phyloP scores from a whole-genome alignment of 2,329 filamentous ascomycete species.

The Tolypocladium inflatum region DNA sequence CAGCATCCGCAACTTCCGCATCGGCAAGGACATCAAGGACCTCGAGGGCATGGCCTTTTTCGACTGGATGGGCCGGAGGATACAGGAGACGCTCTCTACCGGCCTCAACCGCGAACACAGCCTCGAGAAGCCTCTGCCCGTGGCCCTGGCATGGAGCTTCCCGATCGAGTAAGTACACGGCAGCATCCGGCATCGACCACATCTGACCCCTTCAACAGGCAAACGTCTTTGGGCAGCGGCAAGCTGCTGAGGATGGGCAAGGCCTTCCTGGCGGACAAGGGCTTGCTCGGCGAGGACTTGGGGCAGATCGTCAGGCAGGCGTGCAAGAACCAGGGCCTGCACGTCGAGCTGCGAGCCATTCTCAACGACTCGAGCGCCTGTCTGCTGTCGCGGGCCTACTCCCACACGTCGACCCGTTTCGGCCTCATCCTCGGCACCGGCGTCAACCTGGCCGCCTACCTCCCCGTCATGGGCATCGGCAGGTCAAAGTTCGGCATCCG shows the following conservation, averaged over 20 bases:
- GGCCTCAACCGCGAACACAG: slow-evolving; percentile 27
- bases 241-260: slow-evolving; percentile 56
- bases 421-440: slow-evolving; percentile 59
- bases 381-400: slow-evolving; percentile 54
- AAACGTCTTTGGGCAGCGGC: slow-evolving; percentile 53
- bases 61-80: slow-evolving; percentile 56
- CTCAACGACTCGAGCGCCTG: slow-evolving; percentile 61
- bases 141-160: slow-evolving; percentile 61
- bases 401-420: slow-evolving; percentile 48
- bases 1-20: slow-evolving; percentile 45
- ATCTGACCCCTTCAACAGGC: slow-evolving; percentile 29
- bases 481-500: slow-evolving; percentile 46
- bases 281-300: slow-evolving; percentile 49
- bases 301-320: slow-evolving; percentile 47
- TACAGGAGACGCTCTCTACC: slow-evolving; percentile 44
- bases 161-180: slow-evolving; percentile 50
- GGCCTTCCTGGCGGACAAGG: slow-evolving; percentile 49
- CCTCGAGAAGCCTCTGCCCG: slow-evolving; percentile 36
- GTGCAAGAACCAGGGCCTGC: slow-evolving; percentile 39
- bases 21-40: slow-evolving; percentile 44
- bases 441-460: slow-evolving; percentile 55
- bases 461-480: slow-evolving; percentile 48
- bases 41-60: slow-evolving; percentile 53
- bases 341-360: slow-evolving; percentile 49
- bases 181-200: background rate